Evolutionary conservation across 1,284 basidiomycete genomes (phyloP).

Genomic region (Inonotus obliquus): DNA sequence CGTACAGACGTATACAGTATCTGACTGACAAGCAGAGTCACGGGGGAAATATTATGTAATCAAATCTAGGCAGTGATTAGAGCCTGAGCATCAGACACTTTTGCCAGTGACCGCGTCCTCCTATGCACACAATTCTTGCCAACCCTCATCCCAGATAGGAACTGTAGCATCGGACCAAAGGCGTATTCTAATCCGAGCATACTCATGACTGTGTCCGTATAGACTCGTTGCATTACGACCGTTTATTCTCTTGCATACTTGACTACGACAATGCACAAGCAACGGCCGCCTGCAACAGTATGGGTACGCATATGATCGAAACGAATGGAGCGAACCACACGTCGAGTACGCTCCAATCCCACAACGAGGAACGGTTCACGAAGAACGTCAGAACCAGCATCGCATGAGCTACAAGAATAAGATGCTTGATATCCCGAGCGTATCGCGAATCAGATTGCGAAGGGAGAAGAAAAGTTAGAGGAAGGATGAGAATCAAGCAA

Average conservation of each 20-base stretch:
- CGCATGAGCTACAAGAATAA: conserved; percentile 42
- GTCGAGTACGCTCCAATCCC: conserved; percentile 67
- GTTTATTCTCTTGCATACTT: neutral
- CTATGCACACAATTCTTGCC: no score
- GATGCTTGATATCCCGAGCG: conserved; percentile 36
- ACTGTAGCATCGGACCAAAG: no score
- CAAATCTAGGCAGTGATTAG: no score
- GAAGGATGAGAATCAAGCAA: conserved; percentile 56
- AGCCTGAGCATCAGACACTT: no score
- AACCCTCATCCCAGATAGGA: no score
- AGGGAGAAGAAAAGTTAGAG: conserved; percentile 47
- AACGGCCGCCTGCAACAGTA: conserved; percentile 48
- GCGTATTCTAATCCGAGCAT: no score
- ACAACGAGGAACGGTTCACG: conserved; percentile 38
- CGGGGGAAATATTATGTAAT: no score
- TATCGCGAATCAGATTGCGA: conserved; percentile 23
- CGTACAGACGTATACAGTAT: no score
- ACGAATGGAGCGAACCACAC: conserved; percentile 76
- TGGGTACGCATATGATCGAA: conserved; percentile 64
- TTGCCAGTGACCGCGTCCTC: no score
- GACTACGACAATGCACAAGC: conserved; percentile 3
- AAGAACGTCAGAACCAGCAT: conserved; percentile 54
- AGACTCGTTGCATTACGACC: neutral
- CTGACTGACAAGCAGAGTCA: no score
- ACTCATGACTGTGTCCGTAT: no score